Evolutionary conservation across 23 red algal genomes (phyloP).

Genomic region (Gracilariopsis chorda): DNA sequence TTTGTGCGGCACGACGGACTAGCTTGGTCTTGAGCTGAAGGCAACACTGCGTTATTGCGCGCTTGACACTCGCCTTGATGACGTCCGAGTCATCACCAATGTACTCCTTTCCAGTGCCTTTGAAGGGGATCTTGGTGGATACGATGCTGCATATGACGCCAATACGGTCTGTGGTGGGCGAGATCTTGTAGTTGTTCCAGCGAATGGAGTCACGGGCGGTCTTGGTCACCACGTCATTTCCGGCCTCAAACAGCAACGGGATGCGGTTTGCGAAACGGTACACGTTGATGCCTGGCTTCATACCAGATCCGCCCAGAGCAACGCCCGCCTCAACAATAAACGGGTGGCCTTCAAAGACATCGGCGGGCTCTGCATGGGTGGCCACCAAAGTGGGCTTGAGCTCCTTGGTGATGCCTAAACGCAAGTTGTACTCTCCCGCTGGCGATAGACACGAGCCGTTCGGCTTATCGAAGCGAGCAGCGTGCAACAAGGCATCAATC

Average conservation of each 20-base stretch:
- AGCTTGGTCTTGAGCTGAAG: conserved; percentile 87
- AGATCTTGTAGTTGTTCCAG: conserved; percentile 92
- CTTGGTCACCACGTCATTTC: conserved; percentile 91
- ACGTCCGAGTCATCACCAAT: conserved; percentile 88
- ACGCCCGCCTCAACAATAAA: conserved; percentile 95
- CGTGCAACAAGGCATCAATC: conserved; percentile 73
- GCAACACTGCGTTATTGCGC: conserved; percentile 86
- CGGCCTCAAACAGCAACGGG: conserved; percentile 87
- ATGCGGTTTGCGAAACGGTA: conserved; percentile 95
- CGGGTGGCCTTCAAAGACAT: conserved; percentile 89
- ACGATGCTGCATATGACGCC: conserved; percentile 92
- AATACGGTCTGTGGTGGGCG: conserved; percentile 70
- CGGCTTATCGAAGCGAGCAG: conserved; percentile 64
- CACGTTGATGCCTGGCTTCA: conserved; percentile 83
- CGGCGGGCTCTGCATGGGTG: conserved; percentile 83
- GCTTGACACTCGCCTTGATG: conserved; percentile 71
- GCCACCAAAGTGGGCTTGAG: conserved; percentile 76
- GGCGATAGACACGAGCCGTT: conserved; percentile 75
- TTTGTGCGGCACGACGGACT: conserved; percentile 40
- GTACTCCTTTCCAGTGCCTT: conserved; percentile 97
- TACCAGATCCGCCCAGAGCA: conserved; percentile 61
- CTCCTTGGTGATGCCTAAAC: conserved; percentile 89
- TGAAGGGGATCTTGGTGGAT: conserved; percentile 86
- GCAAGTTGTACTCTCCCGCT: conserved; percentile 95
- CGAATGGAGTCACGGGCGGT: conserved; percentile 74